phyloP scores from a whole-genome alignment of 2,329 filamentous ascomycete genomes.

The Alternaria triticimaculans region DNA sequence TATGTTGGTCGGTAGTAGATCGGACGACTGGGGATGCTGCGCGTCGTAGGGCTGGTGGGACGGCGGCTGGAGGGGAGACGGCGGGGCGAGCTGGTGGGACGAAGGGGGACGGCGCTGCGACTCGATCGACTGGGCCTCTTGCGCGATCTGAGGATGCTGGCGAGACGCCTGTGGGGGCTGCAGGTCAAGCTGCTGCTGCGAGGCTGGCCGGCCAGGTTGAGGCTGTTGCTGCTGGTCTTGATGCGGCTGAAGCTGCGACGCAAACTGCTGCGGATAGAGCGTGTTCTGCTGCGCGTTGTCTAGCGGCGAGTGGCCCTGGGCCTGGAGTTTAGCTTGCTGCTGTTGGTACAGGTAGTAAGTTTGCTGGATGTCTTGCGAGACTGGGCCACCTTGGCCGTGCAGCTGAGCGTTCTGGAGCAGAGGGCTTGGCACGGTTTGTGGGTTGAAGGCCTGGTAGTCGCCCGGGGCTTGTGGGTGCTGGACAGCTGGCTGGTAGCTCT shows the following conservation, averaged over 20 bases:
- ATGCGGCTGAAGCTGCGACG: constrained; percentile 22
- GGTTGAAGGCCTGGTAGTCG: constrained; percentile 45
- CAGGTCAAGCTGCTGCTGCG: constrained; percentile 42
- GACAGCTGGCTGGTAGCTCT: constrained; percentile 37
- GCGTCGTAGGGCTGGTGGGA: constrained; percentile 43
- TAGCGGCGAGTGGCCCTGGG: constrained; percentile 34
- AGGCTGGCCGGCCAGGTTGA: constrained; percentile 34
- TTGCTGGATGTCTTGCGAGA: constrained; percentile 30
- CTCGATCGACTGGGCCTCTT: constrained; percentile 37
- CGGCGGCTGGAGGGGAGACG: constrained; percentile 43
- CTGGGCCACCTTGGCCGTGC: constrained; percentile 35
- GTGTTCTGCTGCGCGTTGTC: constrained; percentile 33
- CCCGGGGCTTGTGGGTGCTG: constrained; percentile 29
- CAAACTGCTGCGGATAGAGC: constrained; percentile 34
- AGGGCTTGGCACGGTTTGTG: constrained; percentile 40
- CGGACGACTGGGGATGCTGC: constrained; percentile 33
- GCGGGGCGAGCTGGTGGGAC: constrained; percentile 44
- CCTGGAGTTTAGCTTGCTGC: constrained; percentile 30
- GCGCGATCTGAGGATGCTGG: constrained; percentile 39
- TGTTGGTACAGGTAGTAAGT: constrained; percentile 29
- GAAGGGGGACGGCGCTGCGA: constrained; percentile 42
- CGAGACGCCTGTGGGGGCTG: constrained; percentile 42
- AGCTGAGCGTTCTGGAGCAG: constrained; percentile 37
- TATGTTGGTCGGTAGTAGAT: constrained; percentile 34
- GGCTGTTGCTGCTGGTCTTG: constrained; percentile 36